Evolutionary conservation across 306 rosid species (phyloP).

Genomic region (Glycyrrhiza uralensis): DNA sequence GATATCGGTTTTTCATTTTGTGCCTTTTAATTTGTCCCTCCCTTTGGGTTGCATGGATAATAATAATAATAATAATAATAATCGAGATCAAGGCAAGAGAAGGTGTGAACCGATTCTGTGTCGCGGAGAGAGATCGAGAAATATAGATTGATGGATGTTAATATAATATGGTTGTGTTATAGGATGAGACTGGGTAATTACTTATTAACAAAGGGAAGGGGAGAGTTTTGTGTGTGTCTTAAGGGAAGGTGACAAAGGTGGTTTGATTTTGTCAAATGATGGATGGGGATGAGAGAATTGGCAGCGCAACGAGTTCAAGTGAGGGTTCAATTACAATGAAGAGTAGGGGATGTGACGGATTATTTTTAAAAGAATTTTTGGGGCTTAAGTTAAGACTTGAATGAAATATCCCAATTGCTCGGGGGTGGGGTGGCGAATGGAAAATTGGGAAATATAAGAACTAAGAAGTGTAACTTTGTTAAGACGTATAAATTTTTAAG

Average conservation of each 20-base stretch:
- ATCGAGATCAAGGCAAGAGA: no score
- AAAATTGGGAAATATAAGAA: no score
- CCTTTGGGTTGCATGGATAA: neutral
- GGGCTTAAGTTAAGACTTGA: neutral
- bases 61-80: no score
- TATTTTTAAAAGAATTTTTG: neutral
- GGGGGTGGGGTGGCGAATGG: neutral
- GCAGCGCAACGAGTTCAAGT: neutral
- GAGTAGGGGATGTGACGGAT: neutral
- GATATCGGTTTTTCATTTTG: slow-evolving; percentile 42
- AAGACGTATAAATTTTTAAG: no score
- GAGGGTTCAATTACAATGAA: neutral
- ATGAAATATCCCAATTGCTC: neutral
- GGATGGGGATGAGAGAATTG: neutral
- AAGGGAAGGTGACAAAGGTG: slow-evolving; percentile 26
- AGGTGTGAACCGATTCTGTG: no score
- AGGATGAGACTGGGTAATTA: neutral
- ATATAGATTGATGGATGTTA: neutral
- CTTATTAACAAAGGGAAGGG: neutral
- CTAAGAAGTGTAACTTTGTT: no score
- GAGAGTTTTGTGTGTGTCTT: neutral
- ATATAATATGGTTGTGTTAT: neutral
- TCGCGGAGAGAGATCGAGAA: neutral
- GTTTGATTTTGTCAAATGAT: slow-evolving; percentile 42
- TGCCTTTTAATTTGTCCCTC: no score